Evolutionary conservation across 2,329 filamentous ascomycete genomes (phyloP), one percentile per base, ranked within the genome.

Genomic region (Penicillium paneum): DNA sequence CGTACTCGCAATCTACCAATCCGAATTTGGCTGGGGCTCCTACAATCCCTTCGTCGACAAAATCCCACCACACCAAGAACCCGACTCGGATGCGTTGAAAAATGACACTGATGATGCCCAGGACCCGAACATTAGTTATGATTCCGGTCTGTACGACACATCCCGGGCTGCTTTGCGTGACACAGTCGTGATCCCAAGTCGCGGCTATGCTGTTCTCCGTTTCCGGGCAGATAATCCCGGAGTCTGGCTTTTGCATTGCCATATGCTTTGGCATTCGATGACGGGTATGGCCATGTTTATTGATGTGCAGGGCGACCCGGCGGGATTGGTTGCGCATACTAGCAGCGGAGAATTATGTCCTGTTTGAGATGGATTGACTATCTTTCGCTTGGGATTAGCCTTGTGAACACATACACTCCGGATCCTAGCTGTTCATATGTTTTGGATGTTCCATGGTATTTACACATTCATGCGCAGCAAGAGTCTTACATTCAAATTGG

Each of bases 181-280:
- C 58, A 81, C 78, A 0, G 66, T 84, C 11, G 76, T 82, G 58
- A 79, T 84, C 3, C 72, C 74, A 0, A 81, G 81, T 5, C 76
- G 81, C 21, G 79, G 81, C 2, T 78, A 83, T 63, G 74, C 81
- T 19, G 80, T 84, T 2, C 69, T 85, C 4, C 74, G 83, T 2
- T 84, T 84, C 69, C 68, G 69, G 13, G 78, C 80, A 3, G 77
- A 83, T 61, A 84, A 84, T 52, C 79, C 79, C 3, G 79, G 74
- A 8, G 67, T 79, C 1, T 79, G 77, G 76, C 48, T 80, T 2
- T 78, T 80, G 56, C 77, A 81, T 60, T 81, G 79, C 56, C 78
- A 80, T 63, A 76, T 80, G 34, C 70, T 80, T 55, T 81, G 79
- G 79, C 81, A 84, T 66, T 63, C 68, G 54, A 74, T 70, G 1